Conservation (phyloP, 345 rosid genomes). For the Eucalyptus pumila region DNA sequence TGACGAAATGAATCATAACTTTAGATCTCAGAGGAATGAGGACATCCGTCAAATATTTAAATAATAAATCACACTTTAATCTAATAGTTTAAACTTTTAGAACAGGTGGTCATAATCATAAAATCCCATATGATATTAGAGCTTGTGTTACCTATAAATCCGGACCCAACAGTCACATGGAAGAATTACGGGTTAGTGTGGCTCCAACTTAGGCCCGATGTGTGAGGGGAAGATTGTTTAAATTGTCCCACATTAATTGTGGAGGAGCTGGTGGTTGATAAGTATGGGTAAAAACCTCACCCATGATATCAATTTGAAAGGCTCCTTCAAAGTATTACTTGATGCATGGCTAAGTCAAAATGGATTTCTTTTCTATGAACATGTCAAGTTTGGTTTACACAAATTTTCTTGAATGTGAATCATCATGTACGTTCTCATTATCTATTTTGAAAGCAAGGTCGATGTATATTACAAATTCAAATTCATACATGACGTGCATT, state of each 20-base stretch:
- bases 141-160: neutral
- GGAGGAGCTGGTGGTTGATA: fast-evolving
- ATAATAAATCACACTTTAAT: fast-evolving
- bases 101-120: fast-evolving
- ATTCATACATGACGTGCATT: neutral
- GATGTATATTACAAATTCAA: neutral
- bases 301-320: neutral
- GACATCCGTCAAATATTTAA: neutral
- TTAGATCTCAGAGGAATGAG: neutral
- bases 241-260: too few relatives aligned
- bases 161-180: fast-evolving
- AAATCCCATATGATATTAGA: neutral
- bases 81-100: fast-evolving
- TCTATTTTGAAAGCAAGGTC: neutral
- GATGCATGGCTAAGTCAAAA: neutral
- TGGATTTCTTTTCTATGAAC: neutral
- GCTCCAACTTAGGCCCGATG: too few relatives aligned
- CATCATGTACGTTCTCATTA: neutral
- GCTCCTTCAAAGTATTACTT: neutral
- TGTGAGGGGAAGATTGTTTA: too few relatives aligned
- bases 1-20: neutral
- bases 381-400: neutral
- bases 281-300: fast-evolving
- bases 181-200: too few relatives aligned
- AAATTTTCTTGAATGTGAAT: neutral